These are phyloP conservation scores for Amphirosellinia nigrospora DNA, from an alignment of 495 filamentous ascomycete genomes.

Conservation along the genomic window DNA sequence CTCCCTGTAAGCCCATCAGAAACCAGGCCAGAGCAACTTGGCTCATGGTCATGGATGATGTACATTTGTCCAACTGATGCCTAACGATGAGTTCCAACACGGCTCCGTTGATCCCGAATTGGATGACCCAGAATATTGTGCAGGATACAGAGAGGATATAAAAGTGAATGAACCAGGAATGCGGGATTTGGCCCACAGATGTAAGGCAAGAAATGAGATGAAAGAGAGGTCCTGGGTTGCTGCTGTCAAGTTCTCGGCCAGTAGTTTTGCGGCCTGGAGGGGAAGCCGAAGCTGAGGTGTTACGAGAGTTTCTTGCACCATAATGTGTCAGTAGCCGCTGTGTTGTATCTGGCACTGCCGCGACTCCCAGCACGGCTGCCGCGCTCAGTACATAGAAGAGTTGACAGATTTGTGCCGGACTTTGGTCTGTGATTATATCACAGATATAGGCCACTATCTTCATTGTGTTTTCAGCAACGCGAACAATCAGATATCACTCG, in stretches of 20 bases:
- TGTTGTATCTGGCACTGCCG: constrained; percentile 46
- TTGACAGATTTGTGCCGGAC: constrained; percentile 52
- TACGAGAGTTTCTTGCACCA: constrained; percentile 47
- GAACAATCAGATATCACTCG: background rate
- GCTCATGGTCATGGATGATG: constrained; percentile 63
- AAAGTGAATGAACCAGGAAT: constrained; percentile 87
- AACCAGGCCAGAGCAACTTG: constrained; percentile 73
- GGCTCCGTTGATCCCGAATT: constrained; percentile 65
- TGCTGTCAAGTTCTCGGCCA: background rate
- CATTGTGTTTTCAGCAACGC: background rate
- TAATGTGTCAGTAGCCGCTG: constrained; percentile 53
- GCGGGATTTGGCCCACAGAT: constrained; percentile 68
- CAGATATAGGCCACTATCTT: constrained; percentile 23
- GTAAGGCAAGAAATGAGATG: constrained; percentile 39
- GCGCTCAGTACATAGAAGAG: constrained; percentile 53
- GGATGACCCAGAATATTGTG: constrained; percentile 77
- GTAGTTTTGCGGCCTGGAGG: background rate
- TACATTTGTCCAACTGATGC: constrained; percentile 16
- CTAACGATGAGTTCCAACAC: constrained; percentile 52
- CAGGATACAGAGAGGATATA: constrained; percentile 75
- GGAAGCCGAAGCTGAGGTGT: background rate
- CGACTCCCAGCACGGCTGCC: constrained; percentile 44
- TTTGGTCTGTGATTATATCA: constrained; percentile 25
- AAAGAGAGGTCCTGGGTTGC: constrained; percentile 28
- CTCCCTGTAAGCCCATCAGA: constrained; percentile 75